Conservation (phyloP, 176 grass and related monocot genomes). For the Melocanna baccifera region DNA sequence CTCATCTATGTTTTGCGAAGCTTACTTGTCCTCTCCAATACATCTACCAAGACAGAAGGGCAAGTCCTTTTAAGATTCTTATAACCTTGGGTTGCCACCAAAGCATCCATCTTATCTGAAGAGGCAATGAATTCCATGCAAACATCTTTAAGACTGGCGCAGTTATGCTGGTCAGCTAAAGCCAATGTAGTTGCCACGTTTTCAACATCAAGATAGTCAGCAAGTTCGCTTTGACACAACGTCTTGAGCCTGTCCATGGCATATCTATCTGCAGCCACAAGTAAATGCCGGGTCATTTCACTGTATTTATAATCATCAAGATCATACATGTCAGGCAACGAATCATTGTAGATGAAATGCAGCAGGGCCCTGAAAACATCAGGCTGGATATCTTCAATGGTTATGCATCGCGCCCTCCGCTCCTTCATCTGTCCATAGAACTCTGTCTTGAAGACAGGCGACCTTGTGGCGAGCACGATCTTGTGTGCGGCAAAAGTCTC, state of each 20-base stretch:
- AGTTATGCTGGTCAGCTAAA: constrained; percentile 34
- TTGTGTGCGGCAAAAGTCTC: constrained; percentile 31
- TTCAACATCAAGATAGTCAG: neutral
- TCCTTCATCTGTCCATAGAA: constrained; percentile 5
- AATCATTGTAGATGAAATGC: constrained; percentile 39
- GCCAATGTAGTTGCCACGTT: constrained; percentile 32
- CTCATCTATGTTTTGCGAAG: neutral
- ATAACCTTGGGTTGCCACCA: neutral
- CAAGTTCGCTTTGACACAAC: constrained; percentile 22
- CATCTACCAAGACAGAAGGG: constrained; percentile 29
- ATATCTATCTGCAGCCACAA: constrained; percentile 46
- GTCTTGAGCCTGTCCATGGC: constrained; percentile 31
- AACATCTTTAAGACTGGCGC: constrained; percentile 7
- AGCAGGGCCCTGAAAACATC: constrained; percentile 33
- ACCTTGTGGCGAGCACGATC: constrained; percentile 25
- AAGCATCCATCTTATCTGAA: neutral
- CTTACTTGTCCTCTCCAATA: neutral
- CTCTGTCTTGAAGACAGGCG: constrained; percentile 2
- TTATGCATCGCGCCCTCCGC: neutral
- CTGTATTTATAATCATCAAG: neutral
- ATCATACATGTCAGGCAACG: neutral
- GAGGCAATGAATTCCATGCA: constrained; percentile 34
- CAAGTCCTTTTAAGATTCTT: constrained; percentile 25
- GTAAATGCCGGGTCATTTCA: constrained; percentile 20
- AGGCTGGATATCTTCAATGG: constrained; percentile 38